Conservation (phyloP, 2,329 filamentous ascomycete species). For the Alternaria sp. region DNA sequence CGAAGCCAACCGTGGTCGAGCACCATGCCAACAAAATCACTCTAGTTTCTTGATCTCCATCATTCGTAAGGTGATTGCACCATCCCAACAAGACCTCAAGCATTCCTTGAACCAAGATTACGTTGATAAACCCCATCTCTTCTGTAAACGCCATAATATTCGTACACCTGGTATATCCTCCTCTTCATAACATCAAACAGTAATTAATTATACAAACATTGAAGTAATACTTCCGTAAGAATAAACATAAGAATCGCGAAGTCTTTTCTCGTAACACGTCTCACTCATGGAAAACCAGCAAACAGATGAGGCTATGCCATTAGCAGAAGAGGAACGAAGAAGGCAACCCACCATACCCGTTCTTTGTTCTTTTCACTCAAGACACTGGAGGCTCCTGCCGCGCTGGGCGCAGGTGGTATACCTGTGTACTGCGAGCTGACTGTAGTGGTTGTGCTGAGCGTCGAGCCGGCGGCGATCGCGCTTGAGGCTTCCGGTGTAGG, state of each 20-base stretch:
- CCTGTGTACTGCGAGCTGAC: conserved; percentile 25
- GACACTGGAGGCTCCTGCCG: conserved; percentile 23
- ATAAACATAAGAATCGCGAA: conserved; percentile 22
- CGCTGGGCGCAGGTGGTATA: conserved; percentile 42
- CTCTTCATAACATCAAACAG: background rate
- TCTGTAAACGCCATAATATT: background rate
- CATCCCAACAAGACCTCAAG: background rate
- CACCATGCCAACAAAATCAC: background rate
- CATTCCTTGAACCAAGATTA: background rate
- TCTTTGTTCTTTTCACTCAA: conserved; percentile 28
- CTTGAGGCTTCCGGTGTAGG: conserved; percentile 15
- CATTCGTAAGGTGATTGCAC: background rate
- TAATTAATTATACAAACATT: conserved; percentile 1
- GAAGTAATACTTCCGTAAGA: conserved; percentile 3
- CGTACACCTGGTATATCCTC: conserved; percentile 17
- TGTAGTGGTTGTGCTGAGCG: conserved; percentile 25
- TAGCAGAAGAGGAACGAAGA: conserved; percentile 32
- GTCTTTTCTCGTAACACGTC: background rate
- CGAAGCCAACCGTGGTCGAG: background rate
- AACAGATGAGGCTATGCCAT: background rate
- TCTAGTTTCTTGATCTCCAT: background rate
- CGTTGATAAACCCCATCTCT: background rate
- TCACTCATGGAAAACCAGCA: background rate
- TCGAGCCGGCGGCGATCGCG: conserved; percentile 18
- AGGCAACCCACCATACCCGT: conserved; percentile 45